Evolutionary conservation across 805 yeast species (phyloP).

Genomic region (Teunomyces pallodes): DNA sequence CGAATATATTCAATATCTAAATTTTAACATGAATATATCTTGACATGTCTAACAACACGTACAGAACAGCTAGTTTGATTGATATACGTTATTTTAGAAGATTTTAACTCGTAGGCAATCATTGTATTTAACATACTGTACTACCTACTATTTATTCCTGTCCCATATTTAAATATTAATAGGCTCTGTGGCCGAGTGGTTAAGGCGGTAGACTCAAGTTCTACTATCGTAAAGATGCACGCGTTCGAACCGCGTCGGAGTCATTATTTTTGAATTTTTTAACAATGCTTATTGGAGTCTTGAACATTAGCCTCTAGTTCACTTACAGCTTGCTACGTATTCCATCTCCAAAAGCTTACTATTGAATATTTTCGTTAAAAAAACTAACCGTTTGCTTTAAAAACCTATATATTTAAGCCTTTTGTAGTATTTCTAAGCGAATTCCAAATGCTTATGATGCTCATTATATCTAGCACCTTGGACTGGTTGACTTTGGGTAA

Average conservation of each 20-base stretch:
- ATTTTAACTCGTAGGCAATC: too few species aligned
- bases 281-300: too few species aligned
- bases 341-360: neutral
- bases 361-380: neutral
- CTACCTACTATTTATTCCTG: too few species aligned
- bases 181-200: slow-evolving; percentile 13
- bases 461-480: slow-evolving; percentile 58
- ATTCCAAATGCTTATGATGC: slow-evolving; percentile 2
- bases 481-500: slow-evolving; percentile 43
- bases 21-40: too few species aligned
- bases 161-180: neutral
- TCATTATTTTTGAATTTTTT: slow-evolving; percentile 9
- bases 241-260: slow-evolving; percentile 16
- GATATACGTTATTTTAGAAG: too few species aligned
- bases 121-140: too few species aligned
- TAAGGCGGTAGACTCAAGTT: slow-evolving; percentile 14
- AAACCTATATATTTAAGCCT: too few species aligned
- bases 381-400: neutral
- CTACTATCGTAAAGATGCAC: slow-evolving; percentile 12
- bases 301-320: too few species aligned
- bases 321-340: neutral
- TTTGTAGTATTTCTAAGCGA: neutral
- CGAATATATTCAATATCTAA: neutral
- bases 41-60: too few species aligned
- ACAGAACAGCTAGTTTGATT: too few species aligned